Evolutionary conservation across 176 grass and related monocot species (phyloP), one percentile per base, ranked within the genome.

Genomic region (Musa itinerans): DNA sequence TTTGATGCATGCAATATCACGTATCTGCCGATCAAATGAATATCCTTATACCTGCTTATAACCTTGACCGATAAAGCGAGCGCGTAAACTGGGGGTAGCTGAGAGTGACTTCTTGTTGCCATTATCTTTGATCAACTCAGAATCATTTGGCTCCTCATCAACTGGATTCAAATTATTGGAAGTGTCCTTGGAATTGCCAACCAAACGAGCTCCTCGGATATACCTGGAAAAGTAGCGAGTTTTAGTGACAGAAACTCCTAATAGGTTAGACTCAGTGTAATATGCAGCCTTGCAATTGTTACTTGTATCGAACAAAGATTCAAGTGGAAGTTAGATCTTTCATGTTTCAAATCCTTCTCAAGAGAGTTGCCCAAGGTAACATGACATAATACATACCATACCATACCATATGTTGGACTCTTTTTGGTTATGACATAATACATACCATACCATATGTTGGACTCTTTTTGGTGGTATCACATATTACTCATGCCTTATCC

Each of bases 21-120:
- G 2, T 29, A 3, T 29, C 29, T 29, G 2, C 2, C 1, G 12
- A 15, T 22, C 22, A 11, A 66, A 13, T 34, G 27, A 27, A 14
- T 2, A 16, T 62, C 8, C 16, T 13, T 13, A 24, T 83, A 98
- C 95, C 95, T 98, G 95, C 71, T 98, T 98, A 84, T 98, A 98
- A 15, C 90, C 80, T 87, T 98, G 95, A 63, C 90, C 90, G 0
- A 89, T 55, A 6, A 98, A 98, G 2, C 95, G 90, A 54, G 90
- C 88, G 65, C 75, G 81, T 1, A 89, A 74, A 2, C 82, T 82
- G 13, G 81, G 69, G 4, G 53, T 1, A 52, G 85, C 65, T 0
- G 25, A 19, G 63, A 63, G 16, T 29, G 74, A 17, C 50, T 84
- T 79, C 10, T 78, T 69, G 5, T 66, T 76, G 23, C 49, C 53